phyloP scores from a whole-genome alignment of 371 early-diverging fungal genomes.

The Gilbertella persicaria region DNA sequence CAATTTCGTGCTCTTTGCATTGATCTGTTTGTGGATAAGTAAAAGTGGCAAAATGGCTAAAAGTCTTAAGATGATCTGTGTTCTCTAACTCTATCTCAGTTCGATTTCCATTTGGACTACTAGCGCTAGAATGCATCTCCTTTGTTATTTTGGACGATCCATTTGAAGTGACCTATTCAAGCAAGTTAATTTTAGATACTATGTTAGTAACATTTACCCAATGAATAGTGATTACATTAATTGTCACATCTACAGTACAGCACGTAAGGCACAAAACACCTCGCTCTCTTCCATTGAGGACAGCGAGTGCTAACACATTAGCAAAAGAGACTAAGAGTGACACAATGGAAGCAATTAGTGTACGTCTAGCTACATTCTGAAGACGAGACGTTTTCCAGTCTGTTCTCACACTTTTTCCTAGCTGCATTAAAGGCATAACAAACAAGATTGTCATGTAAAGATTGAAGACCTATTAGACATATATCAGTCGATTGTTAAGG shows the following conservation, averaged over 20 bases:
- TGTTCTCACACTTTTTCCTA: slow-evolving; percentile 7
- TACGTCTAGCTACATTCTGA: slow-evolving; percentile 48
- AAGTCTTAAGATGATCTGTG: too few relatives aligned
- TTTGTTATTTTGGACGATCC: too few relatives aligned
- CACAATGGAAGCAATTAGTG: slow-evolving; percentile 48
- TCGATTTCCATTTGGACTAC: too few relatives aligned
- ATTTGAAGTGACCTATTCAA: too few relatives aligned
- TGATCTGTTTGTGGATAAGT: too few relatives aligned
- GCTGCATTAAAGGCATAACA: slow-evolving; percentile 36
- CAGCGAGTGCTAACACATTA: slow-evolving; percentile 45
- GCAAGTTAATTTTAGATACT: too few relatives aligned
- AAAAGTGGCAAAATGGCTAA: too few relatives aligned
- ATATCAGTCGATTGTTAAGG: neutral
- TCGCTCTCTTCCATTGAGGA: slow-evolving; percentile 50
- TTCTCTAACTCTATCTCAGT: too few relatives aligned
- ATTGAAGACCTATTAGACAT: slow-evolving; percentile 32
- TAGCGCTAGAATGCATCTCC: too few relatives aligned
- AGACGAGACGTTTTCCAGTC: slow-evolving; percentile 44
- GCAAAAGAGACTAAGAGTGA: slow-evolving; percentile 51
- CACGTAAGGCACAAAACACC: slow-evolving; percentile 52
- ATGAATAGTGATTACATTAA: slow-evolving; percentile 58
- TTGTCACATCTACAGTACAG: slow-evolving; percentile 60
- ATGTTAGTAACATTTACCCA: too few relatives aligned
- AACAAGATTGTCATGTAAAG: slow-evolving; percentile 53
- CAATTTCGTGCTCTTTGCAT: too few relatives aligned